A percentile compares a stretch with the other conserved stretches of the same genome.
phyloP scores from a whole-genome alignment of 345 rosid species.

The Rhodamnia argentea region DNA sequence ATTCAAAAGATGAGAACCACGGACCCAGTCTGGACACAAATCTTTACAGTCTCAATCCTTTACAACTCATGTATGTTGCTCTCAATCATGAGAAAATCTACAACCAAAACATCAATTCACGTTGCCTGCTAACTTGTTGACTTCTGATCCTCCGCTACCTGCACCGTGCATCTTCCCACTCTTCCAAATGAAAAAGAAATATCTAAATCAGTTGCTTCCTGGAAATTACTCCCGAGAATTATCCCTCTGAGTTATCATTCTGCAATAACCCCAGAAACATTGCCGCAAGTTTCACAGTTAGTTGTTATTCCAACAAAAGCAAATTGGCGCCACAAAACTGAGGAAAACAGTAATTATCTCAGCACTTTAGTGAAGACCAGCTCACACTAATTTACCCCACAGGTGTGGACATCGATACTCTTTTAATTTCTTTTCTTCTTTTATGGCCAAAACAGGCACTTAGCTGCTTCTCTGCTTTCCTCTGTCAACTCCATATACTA shows the following conservation, averaged over 20 bases:
- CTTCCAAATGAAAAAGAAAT: not conserved
- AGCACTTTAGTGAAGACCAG: not conserved
- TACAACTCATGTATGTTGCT: not conserved
- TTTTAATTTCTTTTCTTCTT: not conserved
- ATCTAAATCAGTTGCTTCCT: not conserved
- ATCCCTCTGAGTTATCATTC: not conserved
- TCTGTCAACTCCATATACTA: not conserved
- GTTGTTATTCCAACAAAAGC: not conserved
- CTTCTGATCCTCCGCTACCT: not conserved
- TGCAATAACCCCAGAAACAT: not conserved
- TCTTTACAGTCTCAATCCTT: not conserved
- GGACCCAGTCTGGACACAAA: not conserved
- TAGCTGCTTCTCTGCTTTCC: not conserved
- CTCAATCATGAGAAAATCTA: not conserved
- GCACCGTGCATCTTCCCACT: not conserved
- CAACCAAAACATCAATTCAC: not conserved
- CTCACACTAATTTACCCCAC: not conserved
- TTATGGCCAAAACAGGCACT: not conserved
- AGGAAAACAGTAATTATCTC: not conserved
- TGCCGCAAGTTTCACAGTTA: not conserved
- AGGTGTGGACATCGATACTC: not conserved
- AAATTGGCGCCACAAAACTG: not conserved
- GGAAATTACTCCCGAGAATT: not conserved
- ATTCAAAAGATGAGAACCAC: not conserved
- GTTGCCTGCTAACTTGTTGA: not conserved